Evolutionary conservation across 2,329 filamentous ascomycete genomes (phyloP).

Genomic region (Teratosphaeria nubilosa): DNA sequence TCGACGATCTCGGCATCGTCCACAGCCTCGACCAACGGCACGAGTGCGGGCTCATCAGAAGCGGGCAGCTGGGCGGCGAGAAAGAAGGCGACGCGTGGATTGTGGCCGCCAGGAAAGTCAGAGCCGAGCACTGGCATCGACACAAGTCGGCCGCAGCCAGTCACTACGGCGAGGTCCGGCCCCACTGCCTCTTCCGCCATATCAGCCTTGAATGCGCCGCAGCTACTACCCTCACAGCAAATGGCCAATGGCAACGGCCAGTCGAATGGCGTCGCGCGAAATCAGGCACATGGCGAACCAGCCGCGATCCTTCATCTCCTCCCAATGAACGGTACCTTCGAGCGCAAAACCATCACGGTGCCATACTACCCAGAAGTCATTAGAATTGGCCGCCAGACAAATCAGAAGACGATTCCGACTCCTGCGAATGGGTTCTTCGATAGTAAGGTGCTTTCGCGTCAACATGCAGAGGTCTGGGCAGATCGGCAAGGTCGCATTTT

Average conservation of each 20-base stretch:
- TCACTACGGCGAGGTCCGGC: constrained; percentile 48
- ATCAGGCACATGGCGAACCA: constrained; percentile 35
- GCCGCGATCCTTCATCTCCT: constrained; percentile 75
- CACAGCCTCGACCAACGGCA: constrained; percentile 48
- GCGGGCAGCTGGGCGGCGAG: constrained; percentile 33
- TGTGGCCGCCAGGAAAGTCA: constrained; percentile 57
- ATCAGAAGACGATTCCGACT: constrained; percentile 88
- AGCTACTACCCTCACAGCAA: constrained; percentile 59
- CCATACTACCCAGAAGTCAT: constrained; percentile 91
- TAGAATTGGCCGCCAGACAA: constrained; percentile 90
- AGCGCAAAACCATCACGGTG: constrained; percentile 89
- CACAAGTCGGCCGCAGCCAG: constrained; percentile 51
- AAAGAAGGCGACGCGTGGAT: constrained; percentile 44
- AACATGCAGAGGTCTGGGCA: constrained; percentile 94
- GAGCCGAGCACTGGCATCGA: constrained; percentile 55
- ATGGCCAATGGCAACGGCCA: constrained; percentile 50
- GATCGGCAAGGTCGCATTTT: constrained; percentile 67
- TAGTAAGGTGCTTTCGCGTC: constrained; percentile 90
- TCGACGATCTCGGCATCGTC: constrained; percentile 55
- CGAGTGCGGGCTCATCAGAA: constrained; percentile 30
- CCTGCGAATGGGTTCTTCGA: constrained; percentile 92
- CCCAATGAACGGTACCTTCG: constrained; percentile 92
- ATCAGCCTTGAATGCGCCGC: constrained; percentile 49
- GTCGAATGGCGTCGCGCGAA: constrained; percentile 46
- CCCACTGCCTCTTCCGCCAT: constrained; percentile 52